Conservation (phyloP, 768 basidiomycete genomes). For the Podaxis sp. region DNA sequence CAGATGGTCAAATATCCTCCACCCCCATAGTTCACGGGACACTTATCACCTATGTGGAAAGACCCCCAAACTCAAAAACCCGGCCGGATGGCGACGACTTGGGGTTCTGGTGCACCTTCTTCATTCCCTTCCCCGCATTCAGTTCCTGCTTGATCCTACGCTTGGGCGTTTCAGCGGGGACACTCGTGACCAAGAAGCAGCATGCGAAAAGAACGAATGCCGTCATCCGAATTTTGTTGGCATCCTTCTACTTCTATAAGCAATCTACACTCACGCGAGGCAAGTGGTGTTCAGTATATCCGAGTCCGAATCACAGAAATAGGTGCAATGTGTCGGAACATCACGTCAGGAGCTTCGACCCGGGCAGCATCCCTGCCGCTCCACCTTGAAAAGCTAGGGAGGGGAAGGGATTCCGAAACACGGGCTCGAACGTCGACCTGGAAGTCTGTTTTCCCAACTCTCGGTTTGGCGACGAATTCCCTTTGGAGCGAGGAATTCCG, state of each 20-base stretch:
- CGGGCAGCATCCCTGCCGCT: background rate
- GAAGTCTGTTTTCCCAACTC: background rate
- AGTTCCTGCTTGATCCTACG: background rate
- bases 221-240: background rate
- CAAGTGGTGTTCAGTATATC: constrained; percentile 2
- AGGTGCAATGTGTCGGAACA: background rate
- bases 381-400: background rate
- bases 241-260: background rate
- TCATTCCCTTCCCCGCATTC: background rate
- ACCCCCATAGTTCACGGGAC: background rate
- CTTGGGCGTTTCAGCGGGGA: background rate
- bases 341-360: background rate
- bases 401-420: background rate
- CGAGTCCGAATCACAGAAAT: constrained; percentile 4
- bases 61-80: constrained; percentile 9
- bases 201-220: background rate
- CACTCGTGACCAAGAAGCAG: background rate
- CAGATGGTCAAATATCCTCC: no score
- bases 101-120: background rate
- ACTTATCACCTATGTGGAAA: background rate
- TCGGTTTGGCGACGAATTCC: background rate
- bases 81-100: background rate
- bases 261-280: constrained; percentile 1
- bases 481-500: background rate
- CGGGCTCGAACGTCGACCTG: background rate